These are phyloP conservation scores for Nothophytophthora sp. DNA, from an alignment of 352 stramenopile species.

Conservation along the genomic window DNA sequence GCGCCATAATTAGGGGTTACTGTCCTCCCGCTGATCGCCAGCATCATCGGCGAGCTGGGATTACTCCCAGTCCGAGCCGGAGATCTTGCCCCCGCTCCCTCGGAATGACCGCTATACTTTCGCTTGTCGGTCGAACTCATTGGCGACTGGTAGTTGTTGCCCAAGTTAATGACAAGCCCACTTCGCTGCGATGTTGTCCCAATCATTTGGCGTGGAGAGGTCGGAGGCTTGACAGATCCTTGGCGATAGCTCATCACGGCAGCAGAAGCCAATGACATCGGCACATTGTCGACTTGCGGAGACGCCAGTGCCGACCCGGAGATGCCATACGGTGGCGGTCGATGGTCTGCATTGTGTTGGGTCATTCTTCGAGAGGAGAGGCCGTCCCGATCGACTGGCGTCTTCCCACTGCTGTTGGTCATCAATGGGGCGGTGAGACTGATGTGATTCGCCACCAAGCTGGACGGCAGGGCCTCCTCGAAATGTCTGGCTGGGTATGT, in stretches of 20 bases:
- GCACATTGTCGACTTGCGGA: constrained; percentile 11
- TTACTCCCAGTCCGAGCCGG: not conserved
- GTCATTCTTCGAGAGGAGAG: no score
- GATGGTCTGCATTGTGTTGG: not conserved
- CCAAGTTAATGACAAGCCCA: constrained; percentile 5
- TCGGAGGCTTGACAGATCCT: constrained; percentile 9
- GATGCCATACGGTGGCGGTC: constrained; percentile 2
- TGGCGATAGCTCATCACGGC: constrained; percentile 17
- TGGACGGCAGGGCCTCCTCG: constrained; percentile 2
- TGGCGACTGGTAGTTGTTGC: constrained; percentile 10
- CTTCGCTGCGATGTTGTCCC: not conserved
- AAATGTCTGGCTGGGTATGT: no score
- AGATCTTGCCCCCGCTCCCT: no score
- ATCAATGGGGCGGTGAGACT: constrained; percentile 31
- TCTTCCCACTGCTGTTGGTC: constrained; percentile 25
- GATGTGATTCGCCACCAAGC: constrained; percentile 24
- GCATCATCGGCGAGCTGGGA: not conserved
- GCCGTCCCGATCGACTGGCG: constrained; percentile 10
- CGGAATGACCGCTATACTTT: no score
- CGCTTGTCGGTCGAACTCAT: not conserved
- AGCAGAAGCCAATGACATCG: constrained; percentile 5
- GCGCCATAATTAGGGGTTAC: constrained; percentile 3
- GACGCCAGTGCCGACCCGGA: constrained; percentile 11
- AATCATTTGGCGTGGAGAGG: constrained; percentile 14
- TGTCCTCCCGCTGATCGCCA: constrained; percentile 21